Evolutionary conservation across 2,329 filamentous ascomycete genomes (phyloP), one percentile per base, ranked within the genome.

Genomic region (Sarocladiaceae sp.): DNA sequence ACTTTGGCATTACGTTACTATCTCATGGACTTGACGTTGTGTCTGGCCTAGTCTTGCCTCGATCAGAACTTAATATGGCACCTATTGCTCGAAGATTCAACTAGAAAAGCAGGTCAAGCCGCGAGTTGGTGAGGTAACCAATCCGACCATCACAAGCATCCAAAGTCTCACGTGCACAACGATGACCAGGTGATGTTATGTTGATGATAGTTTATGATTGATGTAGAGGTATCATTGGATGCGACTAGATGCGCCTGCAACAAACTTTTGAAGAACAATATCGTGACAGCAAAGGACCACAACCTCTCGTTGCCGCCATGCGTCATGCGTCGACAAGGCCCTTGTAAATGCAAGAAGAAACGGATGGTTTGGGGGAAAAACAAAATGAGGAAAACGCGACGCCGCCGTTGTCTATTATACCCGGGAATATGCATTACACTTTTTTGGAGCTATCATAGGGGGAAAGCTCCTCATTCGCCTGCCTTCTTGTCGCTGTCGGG

Each of bases 401-500:
- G 33, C 67, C 62, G 63, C 67, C 65, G 62, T 63, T 43, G 68
- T 75, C 71, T 74, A 75, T 74, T 34, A 32, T 46, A 44, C 47
- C 63, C 64, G 61, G 65, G 59, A 58, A 68, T 69, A 72, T 71
- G 66, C 66, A 62, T 61, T 59, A 65, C 60, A 62, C 60, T 43
- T 33, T 32, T 43, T 13, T 59, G 52, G 60, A 56, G 54, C 54
- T 52, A 48, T 55, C 53, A 46, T 45, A 49, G 48, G 57, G 51
- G 55, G 54, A 53, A 51, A 48, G 29, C 39, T 19, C 42, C 53
- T 60, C 56, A 66, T 55, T 69, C 70, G 61, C 67, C 66, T 56
- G 68, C 69, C 64, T 73, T 73, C 63, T 80, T 79, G 55, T 68
- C 73, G 48, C 60, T 68, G 58, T 76, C 76, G 50, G 76, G 73